Conservation (phyloP, 1,284 basidiomycete species). For the Leccinum angustisporum region DNA sequence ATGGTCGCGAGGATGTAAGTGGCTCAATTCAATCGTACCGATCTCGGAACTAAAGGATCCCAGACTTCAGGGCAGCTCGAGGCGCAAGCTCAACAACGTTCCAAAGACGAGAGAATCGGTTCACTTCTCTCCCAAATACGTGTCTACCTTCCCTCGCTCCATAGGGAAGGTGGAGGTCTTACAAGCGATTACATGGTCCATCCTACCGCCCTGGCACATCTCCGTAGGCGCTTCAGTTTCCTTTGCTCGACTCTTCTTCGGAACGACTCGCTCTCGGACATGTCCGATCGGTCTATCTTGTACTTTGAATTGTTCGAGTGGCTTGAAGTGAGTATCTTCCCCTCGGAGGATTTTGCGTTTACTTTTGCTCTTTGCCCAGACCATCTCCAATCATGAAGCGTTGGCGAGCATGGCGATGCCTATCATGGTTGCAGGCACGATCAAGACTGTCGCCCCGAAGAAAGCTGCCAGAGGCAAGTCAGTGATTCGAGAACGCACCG, state of each 20-base stretch:
- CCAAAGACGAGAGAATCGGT: slow-evolving; percentile 71
- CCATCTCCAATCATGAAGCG: slow-evolving; percentile 87
- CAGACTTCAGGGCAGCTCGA: slow-evolving; percentile 78
- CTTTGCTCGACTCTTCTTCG: slow-evolving; percentile 80
- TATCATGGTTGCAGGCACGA: slow-evolving; percentile 80
- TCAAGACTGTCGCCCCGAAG: slow-evolving; percentile 59
- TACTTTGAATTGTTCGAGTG: slow-evolving; percentile 89
- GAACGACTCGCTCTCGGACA: slow-evolving; percentile 89
- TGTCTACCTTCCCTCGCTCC: slow-evolving; percentile 76
- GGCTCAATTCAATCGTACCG: slow-evolving; percentile 1
- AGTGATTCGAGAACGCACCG: slow-evolving; percentile 68
- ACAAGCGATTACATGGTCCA: slow-evolving; percentile 87
- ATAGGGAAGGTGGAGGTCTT: slow-evolving; percentile 67
- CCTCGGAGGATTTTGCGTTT: slow-evolving; percentile 2
- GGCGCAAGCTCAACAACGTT: slow-evolving; percentile 67
- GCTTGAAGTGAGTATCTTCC: slow-evolving; percentile 67
- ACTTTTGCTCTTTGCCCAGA: slow-evolving; percentile 42
- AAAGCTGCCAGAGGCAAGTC: slow-evolving; percentile 45
- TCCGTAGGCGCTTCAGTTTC: slow-evolving; percentile 84
- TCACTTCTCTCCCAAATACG: slow-evolving; percentile 68
- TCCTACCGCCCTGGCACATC: slow-evolving; percentile 84
- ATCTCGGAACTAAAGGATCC: slow-evolving; percentile 5
- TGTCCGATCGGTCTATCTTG: slow-evolving; percentile 84
- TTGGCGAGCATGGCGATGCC: slow-evolving; percentile 93
- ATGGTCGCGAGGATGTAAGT: slow-evolving; percentile 77